phyloP scores from a whole-genome alignment of 306 rosid species.

The barrel medic (Medicago truncatula) region MtrunA17r5.0-ANR NC_053042.1:40099001-40099500 shows the following conservation, averaged over 20 bases:
- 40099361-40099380: conserved; percentile 86
- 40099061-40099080: too few species aligned
- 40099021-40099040: too few species aligned
- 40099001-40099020: too few species aligned
- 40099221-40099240: too few species aligned
- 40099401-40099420: conserved; percentile 65
- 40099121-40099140: too few species aligned
- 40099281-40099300: conserved; percentile 80
- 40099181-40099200: too few species aligned
- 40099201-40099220: too few species aligned
- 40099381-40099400: conserved; percentile 83
- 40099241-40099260: conserved; percentile 76
- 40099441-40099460: conserved; percentile 29
- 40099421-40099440: background rate
- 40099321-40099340: conserved; percentile 81
- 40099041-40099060: too few species aligned
- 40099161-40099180: too few species aligned
- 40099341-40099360: conserved; percentile 79
- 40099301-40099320: conserved; percentile 80
- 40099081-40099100: too few species aligned
- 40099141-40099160: too few species aligned
- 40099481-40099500: background rate
- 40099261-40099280: conserved; percentile 76
- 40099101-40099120: too few species aligned
- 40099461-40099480: background rate